A percentile compares a stretch with the other conserved stretches of the same genome.
Evolutionary conservation across 352 stramenopile genomes (phyloP).

Genomic region (Globisporangium echinulatum): DNA sequence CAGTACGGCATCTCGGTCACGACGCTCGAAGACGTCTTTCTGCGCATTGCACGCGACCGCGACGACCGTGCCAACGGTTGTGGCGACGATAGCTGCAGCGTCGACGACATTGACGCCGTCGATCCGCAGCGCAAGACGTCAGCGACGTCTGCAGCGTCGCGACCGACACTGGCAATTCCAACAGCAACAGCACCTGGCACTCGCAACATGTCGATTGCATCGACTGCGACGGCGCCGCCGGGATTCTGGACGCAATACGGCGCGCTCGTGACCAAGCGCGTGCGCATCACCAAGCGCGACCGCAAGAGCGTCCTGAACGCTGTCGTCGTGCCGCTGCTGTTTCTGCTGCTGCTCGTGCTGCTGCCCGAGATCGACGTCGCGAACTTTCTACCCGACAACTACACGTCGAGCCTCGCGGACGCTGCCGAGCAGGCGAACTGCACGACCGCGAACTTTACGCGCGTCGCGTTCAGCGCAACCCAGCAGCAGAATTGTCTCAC

Average conservation of each 20-base stretch:
- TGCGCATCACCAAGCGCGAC: slow-evolving; percentile 57
- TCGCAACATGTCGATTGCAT: slow-evolving; percentile 8
- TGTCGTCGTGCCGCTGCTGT: slow-evolving; percentile 54
- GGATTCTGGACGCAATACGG: slow-evolving; percentile 39
- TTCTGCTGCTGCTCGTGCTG: slow-evolving; percentile 40
- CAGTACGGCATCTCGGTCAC: slow-evolving; percentile 97
- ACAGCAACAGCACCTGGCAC: slow-evolving; percentile 1
- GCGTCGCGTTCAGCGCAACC: slow-evolving; percentile 17
- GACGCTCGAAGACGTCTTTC: slow-evolving; percentile 99
- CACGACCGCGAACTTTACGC: slow-evolving; percentile 15
- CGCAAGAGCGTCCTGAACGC: slow-evolving; percentile 55
- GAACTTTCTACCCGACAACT: slow-evolving; percentile 31
- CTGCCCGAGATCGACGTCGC: slow-evolving; percentile 49
- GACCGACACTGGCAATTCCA: slow-evolving; percentile 1
- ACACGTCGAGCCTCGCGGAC: slow-evolving; percentile 18
- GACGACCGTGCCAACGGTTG: slow-evolving; percentile 18
- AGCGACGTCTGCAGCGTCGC: slow-evolving; percentile 26
- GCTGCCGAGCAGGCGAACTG: slow-evolving; percentile 20
- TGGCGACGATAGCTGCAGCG: neutral
- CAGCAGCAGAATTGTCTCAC: neutral
- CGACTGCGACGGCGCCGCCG: slow-evolving; percentile 15
- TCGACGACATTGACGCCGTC: slow-evolving; percentile 18
- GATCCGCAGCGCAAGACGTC: slow-evolving; percentile 33
- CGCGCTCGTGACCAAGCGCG: slow-evolving; percentile 45
- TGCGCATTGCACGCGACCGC: slow-evolving; percentile 61